Evolutionary conservation across 805 yeast genomes (phyloP), one percentile per base, ranked within the genome.

Genomic region (Ascoidea asiatica): DNA sequence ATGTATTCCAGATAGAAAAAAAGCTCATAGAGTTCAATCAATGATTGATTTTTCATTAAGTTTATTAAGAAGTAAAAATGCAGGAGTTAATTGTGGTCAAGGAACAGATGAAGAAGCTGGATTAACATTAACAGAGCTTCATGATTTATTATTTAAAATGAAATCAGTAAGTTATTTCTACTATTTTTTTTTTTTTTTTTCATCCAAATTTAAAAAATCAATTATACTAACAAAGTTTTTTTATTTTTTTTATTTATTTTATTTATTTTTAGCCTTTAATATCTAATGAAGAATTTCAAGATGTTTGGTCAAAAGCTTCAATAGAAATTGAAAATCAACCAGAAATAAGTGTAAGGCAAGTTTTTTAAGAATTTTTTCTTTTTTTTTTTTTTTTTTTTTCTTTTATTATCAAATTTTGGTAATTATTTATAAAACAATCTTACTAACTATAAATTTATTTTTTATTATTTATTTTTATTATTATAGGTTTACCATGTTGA

Each of bases 331-430:
- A 75, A 49, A 69, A 66, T 45, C 82, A 80, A 63, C 80, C 83
- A 39, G 85, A 78, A 59, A 70, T 81, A 57, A 76, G 72, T 63
- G 81, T 82, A 74, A 80, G 92, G 84, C 84, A 78, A 72, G 85
- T 79, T 72, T 43, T 55, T 58, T 59, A 53, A 44, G 20, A 21
- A 21, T 46, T 50, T 46, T 46, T 42, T 49, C 19, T 19, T 8
- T 45, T 23, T 37, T 43, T 33, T 43, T 40, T 39, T 39, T 4
- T 22, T 21, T 38, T n/a, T n/a, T n/a, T n/a, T n/a, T n/a, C n/a
- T n/a, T n/a, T n/a, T n/a, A n/a, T n/a, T n/a, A n/a, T n/a, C n/a
- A n/a, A n/a, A n/a, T n/a, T n/a, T n/a, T 42, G 20, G 37, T 22
- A 50, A 8, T 37, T 8, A 19, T n/a, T 43, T 29, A 23, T 20